A percentile compares a stretch with the other conserved stretches of the same genome.
These are phyloP conservation scores for Leishmania tropica DNA, from an alignment of 208 protist species.

Conservation along the genomic window DNA sequence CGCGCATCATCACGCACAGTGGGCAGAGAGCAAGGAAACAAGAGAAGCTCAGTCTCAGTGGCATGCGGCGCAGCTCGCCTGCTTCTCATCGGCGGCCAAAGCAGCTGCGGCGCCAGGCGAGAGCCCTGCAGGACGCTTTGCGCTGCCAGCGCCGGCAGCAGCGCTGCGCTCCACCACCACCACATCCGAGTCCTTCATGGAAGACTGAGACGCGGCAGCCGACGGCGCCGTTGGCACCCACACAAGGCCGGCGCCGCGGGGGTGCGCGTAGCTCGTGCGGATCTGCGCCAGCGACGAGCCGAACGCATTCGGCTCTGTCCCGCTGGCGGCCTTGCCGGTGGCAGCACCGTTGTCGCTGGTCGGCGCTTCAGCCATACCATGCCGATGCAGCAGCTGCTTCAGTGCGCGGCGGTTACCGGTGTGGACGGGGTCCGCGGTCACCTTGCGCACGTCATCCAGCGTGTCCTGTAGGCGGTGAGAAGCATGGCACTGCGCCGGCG, in stretches of 20 bases:
- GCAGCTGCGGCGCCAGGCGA: slow-evolving; percentile 38
- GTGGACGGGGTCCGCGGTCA: slow-evolving; percentile 75
- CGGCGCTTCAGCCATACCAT: slow-evolving; percentile 22
- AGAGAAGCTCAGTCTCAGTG: not conserved
- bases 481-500: slow-evolving; percentile 70
- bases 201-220: not conserved
- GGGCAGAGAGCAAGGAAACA: not conserved
- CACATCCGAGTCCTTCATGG: slow-evolving; percentile 19
- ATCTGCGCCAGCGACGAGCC: slow-evolving; percentile 51
- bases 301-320: slow-evolving; percentile 30
- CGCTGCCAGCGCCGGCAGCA: slow-evolving; percentile 1
- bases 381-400: slow-evolving; percentile 33
- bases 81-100: slow-evolving; percentile 13
- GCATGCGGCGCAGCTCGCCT: slow-evolving; percentile 32
- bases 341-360: slow-evolving; percentile 1
- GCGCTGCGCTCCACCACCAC: slow-evolving; percentile 10
- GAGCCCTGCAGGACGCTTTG: slow-evolving; percentile 17
- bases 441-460: slow-evolving; percentile 60
- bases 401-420: slow-evolving; percentile 45
- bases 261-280: slow-evolving; percentile 49
- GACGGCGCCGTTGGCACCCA: slow-evolving; percentile 38
- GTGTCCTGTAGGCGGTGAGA: slow-evolving; percentile 82
- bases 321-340: slow-evolving; percentile 6
- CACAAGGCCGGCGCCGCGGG: slow-evolving; percentile 80
- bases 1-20: not conserved